Conservation (phyloP, 345 rosid genomes). For the Sonneratia alba region DNA sequence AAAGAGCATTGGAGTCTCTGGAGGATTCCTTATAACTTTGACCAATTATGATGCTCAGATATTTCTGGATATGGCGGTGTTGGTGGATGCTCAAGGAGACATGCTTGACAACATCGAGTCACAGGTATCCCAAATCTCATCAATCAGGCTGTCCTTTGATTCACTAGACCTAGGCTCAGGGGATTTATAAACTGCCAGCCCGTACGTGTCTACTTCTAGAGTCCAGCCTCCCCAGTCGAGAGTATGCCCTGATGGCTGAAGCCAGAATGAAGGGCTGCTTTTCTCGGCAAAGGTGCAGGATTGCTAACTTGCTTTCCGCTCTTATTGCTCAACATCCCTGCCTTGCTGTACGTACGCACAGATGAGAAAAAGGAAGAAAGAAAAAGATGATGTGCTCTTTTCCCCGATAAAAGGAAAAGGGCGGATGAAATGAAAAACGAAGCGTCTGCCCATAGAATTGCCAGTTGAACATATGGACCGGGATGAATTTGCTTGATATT, state of each 20-base stretch:
- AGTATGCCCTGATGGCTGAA: too few relatives aligned
- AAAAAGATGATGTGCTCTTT: not conserved
- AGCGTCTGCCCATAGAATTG: too few relatives aligned
- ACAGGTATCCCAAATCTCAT: conserved; percentile 36
- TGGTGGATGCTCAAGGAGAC: conserved; percentile 92
- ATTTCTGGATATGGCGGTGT: conserved; percentile 88
- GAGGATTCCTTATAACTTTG: conserved; percentile 1
- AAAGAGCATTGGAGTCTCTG: not conserved
- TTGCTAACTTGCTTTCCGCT: too few relatives aligned
- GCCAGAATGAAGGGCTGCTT: too few relatives aligned
- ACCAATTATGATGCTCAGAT: conserved; percentile 33
- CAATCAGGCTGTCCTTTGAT: not conserved
- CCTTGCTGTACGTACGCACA: too few relatives aligned
- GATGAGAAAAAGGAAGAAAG: too few relatives aligned
- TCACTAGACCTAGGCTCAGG: not conserved
- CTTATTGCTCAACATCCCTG: too few relatives aligned
- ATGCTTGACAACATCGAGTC: conserved; percentile 87
- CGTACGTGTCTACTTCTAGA: too few relatives aligned
- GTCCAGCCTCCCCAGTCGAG: too few relatives aligned
- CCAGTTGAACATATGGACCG: not conserved
- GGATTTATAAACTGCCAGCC: not conserved
- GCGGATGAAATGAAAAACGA: not conserved
- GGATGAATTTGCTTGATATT: not conserved
- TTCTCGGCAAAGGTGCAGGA: too few relatives aligned
- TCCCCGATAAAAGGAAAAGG: not conserved